Base-by-base conservation (phyloP, 2,329 filamentous ascomycete genomes). In the Sclerotinia glacialis region DNA sequence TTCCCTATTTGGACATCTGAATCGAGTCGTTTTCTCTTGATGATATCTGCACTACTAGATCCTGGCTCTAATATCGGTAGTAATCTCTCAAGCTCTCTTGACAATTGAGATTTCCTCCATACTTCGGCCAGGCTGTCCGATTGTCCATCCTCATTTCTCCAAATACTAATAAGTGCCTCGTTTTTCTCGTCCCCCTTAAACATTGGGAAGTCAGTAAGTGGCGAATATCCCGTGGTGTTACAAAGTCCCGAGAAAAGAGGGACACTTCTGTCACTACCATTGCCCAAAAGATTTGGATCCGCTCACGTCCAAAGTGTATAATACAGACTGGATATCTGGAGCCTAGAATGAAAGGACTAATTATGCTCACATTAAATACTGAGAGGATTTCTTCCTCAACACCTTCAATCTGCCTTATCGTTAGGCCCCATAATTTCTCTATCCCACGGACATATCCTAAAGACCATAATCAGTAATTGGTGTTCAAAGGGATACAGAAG, bases 371-470 rank as follows among this genome's bases (percentile, higher is more conserved):
- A 46, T 77, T 79, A 56, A 85, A 74, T 65, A 82, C 76, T 4
- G 76, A 75, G 16, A 82, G 79, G 61, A 86, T 79, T 52, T 78
- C 76, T 67, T 79, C 77, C 72, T 85, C 83, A 49, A 80, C 79
- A 7, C 79, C 80, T 23, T 81, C 76, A 34, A 82, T 80, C 49
- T 81, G 80, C 64, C 79, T 78, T 69, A 87, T 84, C 1, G 83
- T 77, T 72, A 84, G 80, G 14, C 83, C 84, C 74, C 85, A 80
- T 21, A 85, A 79, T 61, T 86, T 76, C 71, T 93, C 90, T 23
- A 93, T 80, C 0, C 89, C 89, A 44, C 89, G 84, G 65, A 93
- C 88, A 74, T 93, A 92, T 21, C 91, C 53, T 47, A 23, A 11
- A 47, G 21, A n/a, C 3, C 21, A 47, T 11, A n/a, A 47, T 47